Evolutionary conservation across 2,329 filamentous ascomycete genomes (phyloP).

Genomic region (Pochonia chlamydosporia): DNA sequence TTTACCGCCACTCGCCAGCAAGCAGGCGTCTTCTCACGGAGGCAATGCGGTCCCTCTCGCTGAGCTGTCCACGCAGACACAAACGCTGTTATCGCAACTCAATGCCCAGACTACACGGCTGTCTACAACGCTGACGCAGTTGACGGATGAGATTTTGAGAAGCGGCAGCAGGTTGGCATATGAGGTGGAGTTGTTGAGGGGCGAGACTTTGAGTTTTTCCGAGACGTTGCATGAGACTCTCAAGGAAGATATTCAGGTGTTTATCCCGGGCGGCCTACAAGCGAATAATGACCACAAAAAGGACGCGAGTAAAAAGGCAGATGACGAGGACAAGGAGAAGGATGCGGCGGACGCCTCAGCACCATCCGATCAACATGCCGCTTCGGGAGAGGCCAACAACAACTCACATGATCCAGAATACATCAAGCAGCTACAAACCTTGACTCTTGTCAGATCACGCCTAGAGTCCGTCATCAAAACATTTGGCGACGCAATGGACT

Average conservation of each 20-base stretch:
- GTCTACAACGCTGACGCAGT: constrained; percentile 73
- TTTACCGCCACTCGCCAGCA: constrained; percentile 61
- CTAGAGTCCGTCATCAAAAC: constrained; percentile 84
- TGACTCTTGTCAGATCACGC: constrained; percentile 76
- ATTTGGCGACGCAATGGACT: constrained; percentile 94
- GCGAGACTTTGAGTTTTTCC: constrained; percentile 74
- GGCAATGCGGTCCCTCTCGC: constrained; percentile 52
- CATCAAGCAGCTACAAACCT: constrained; percentile 72
- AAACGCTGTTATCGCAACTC: constrained; percentile 78
- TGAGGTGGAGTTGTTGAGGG: constrained; percentile 88
- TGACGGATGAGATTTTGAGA: constrained; percentile 91
- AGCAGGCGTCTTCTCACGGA: constrained; percentile 19
- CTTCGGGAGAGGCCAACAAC: constrained; percentile 7
- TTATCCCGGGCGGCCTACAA: constrained; percentile 53
- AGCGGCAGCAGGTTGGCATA: constrained; percentile 86
- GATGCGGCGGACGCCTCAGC: constrained; percentile 16
- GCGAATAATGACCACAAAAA: constrained; percentile 21
- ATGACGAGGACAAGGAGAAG: constrained; percentile 13
- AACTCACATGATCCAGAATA: constrained; percentile 52
- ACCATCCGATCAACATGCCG: constrained; percentile 8
- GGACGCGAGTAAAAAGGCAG: constrained; percentile 7
- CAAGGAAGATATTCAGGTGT: constrained; percentile 64
- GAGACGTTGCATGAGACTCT: constrained; percentile 72
- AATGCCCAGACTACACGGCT: constrained; percentile 83
- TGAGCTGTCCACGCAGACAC: constrained; percentile 75